Percentiles rank a stretch among this genome's conserved stretches.
phyloP scores from a whole-genome alignment of 257 asterid genomes.

The Dorcoceras hygrometricum region DNA sequence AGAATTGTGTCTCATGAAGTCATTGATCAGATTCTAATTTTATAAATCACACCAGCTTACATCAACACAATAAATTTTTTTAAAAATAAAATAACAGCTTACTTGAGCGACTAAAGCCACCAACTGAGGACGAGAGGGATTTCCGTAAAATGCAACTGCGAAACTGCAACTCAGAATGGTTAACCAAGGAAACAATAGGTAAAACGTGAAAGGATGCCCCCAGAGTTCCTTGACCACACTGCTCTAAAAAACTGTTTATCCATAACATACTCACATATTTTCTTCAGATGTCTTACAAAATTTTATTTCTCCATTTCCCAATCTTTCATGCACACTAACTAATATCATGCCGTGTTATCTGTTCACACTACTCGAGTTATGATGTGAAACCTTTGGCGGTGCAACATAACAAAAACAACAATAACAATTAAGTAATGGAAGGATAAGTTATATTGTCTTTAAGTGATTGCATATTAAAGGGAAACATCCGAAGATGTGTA shows the following conservation, averaged over 20 bases:
- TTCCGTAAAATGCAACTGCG: constrained; percentile 86
- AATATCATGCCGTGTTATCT: constrained; percentile 11
- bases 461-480: not conserved
- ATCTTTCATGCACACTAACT: constrained; percentile 6
- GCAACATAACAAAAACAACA: not conserved
- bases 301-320: constrained; percentile 11
- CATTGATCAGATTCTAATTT: constrained; percentile 17
- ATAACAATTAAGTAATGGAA: not conserved
- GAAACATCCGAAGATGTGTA: not conserved
- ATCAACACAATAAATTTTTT: constrained; percentile 3
- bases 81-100: constrained; percentile 29
- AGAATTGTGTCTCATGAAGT: constrained; percentile 3
- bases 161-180: constrained; percentile 50
- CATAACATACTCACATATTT: constrained; percentile 4
- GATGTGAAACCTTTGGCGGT: too few species aligned
- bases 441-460: constrained; percentile 3
- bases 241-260: constrained; percentile 11
- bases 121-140: constrained; percentile 69
- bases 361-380: not conserved
- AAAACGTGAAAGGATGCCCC: constrained; percentile 8
- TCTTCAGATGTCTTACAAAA: not conserved
- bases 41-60: constrained; percentile 10
- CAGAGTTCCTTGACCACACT: constrained; percentile 3
- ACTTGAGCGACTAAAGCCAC: constrained; percentile 98
- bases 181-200: constrained; percentile 4